Base-by-base conservation (phyloP, 2,329 filamentous ascomycete genomes). In the Dactylellina leptospora region DNA sequence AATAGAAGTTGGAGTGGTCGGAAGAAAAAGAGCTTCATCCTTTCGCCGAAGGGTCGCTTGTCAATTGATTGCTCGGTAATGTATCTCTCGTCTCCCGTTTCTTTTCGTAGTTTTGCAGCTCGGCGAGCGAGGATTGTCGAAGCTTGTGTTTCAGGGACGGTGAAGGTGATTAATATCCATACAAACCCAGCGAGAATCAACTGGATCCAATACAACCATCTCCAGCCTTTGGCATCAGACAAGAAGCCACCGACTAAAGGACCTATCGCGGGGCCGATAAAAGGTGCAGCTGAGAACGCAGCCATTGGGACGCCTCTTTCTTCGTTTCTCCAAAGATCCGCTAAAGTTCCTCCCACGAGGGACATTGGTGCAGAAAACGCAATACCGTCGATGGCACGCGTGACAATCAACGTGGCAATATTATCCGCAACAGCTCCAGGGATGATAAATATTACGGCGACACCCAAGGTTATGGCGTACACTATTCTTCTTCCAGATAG, bases 201-300 rank as follows among this genome's bases (percentile, higher is more conserved):
- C 77, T 93, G 91, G 75, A 96, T 86, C 89, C 90, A 93, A 82
- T 95, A 95, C 0, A 95, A 82, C 90, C 90, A 95, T 75, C 91
- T 82, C 91, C 91, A 95, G 36, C 88, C 88, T 0, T 83, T 80
- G 0, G 85, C 85, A 75, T 92, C 89, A 5, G 85, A 84, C 1
- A 95, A 82, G 78, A 87, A 96, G 9, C 91, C 92, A 75, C 92
- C 92, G 4, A 89, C 84, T 0, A 96, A 83, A 5, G 90, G 89
- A 72, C 89, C 89, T 27, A 76, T 74, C 10, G 76, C 90, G 51
- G 91, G 91, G 0, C 91, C 91, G 45, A 93, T 84, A 78, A 95
- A 95, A 0, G 91, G 91, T 0, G 91, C 91, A 1, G 91, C 90
- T 10, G 86, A 89, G 79, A 95, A 96, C 13, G 90, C 89, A 10